Conservation (phyloP, 2,329 filamentous ascomycete species). For the Fusarium denticulatum region DNA sequence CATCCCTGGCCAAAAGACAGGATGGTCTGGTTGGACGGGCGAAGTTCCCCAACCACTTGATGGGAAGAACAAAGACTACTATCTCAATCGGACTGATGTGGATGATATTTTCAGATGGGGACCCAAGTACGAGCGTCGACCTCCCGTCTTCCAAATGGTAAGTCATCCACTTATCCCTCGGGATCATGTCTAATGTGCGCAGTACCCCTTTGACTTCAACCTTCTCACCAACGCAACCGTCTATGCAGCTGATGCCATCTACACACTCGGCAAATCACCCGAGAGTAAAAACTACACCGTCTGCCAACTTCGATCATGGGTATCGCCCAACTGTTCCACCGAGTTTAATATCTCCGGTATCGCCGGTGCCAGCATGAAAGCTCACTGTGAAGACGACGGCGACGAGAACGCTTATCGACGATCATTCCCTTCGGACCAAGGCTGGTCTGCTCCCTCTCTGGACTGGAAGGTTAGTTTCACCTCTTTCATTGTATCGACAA, state of each 20-base stretch:
- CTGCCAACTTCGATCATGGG: conserved; percentile 72
- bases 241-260: conserved; percentile 63
- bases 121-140: conserved; percentile 57
- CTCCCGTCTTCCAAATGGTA: conserved; percentile 63
- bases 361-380: conserved; percentile 66
- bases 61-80: conserved; percentile 45
- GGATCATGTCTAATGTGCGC: neutral
- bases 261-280: conserved; percentile 67
- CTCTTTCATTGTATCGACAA: neutral
- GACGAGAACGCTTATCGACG: conserved; percentile 66
- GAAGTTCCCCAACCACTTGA: conserved; percentile 51
- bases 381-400: conserved; percentile 67
- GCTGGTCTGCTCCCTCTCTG: conserved; percentile 46
- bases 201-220: conserved; percentile 71
- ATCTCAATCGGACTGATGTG: conserved; percentile 66
- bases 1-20: conserved; percentile 47
- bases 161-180: conserved; percentile 29
- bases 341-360: conserved; percentile 64
- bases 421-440: conserved; percentile 47
- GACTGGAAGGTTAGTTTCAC: conserved; percentile 60
- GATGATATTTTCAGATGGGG: conserved; percentile 79
- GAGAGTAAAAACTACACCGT: conserved; percentile 66
- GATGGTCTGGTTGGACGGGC: conserved; percentile 49
- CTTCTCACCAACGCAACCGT: conserved; percentile 68
- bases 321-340: conserved; percentile 74